Evolutionary conservation across 2,329 filamentous ascomycete genomes (phyloP), one percentile per base, ranked within the genome.

Genomic region (Eurotiales sp.): DNA sequence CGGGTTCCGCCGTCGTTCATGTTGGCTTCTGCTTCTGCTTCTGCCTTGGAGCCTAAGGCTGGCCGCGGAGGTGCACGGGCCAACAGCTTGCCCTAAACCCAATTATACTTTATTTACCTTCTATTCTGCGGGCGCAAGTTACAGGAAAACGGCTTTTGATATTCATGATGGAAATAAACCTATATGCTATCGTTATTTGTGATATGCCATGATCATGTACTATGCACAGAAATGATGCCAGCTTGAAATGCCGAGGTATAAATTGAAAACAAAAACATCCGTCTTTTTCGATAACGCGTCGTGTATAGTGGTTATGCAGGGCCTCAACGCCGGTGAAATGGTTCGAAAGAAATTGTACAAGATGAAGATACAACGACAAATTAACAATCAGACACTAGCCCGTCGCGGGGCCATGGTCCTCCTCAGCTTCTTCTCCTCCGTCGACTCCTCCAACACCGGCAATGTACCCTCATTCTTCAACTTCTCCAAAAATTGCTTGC

Each of bases 391-490:
- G 45, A 92, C 88, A 69, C 88, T 92, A 22, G 87, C 87, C 65
- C 88, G 78, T 57, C 88, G 77, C 19, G 88, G 88, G 52, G 88
- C 88, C 82, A 89, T 88, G 0, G 87, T 92, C 61, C 88, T 79
- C 60, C 87, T 78, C 62, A 92, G 70, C 23, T 84, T 85, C 69
- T 85, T 86, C 76, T 89, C 90, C 58, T 87, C 86, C 63, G 87
- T 87, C 17, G 83, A 86, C 73, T 88, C 86, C 62, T 87, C 84
- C 45, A 81, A 78, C 41, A 87, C 69, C 14, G 82, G 82, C 57
- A 99, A 72, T 34, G 86, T 79, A 0, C 92, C 92, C 61, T 95
- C 80, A 34, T 88, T 87, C 64, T 84, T 85, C 66, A 97, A 74
- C 59, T 84, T 80, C 48, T 83, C 82, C 58, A 99, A 70, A 66